Base-by-base conservation (phyloP, 306 rosid species). In the Fagus sylvatica region DNA sequence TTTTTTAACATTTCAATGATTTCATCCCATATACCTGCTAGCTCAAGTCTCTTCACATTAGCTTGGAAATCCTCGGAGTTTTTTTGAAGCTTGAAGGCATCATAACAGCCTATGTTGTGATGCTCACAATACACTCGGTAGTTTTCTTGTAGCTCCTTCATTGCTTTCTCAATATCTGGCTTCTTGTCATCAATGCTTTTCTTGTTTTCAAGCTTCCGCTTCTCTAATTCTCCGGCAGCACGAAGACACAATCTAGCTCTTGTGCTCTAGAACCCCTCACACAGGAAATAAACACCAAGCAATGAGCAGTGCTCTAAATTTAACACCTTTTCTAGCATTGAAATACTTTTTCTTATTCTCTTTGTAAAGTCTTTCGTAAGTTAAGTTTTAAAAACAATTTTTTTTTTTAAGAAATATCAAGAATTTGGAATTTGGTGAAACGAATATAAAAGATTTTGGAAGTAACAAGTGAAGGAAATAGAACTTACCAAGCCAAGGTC, bases 401-500 rank as follows among this genome's bases (percentile, higher is more conserved):
- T n/a, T n/a, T n/a, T n/a, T n/a, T n/a, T n/a, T n/a, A n/a, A n/a
- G n/a, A n/a, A n/a, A n/a, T n/a, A n/a, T n/a, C n/a, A 39, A 5
- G n/a, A 36, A 6, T 48, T 40, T 11, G 40, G 28, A 32, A 11
- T 33, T 34, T 74, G 56, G 34, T 34, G 48, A 51, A n/a, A 39
- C n/a, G n/a, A n/a, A n/a, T n/a, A n/a, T n/a, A n/a, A n/a, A n/a
- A n/a, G n/a, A n/a, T n/a, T n/a, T n/a, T n/a, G n/a, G n/a, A n/a
- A n/a, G n/a, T n/a, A n/a, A n/a, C 19, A 3, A 61, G 4, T 6
- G 3, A 5, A 19, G 9, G 39, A 40, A 5, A 1, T 12, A 15
- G 4, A 73, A 62, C 70, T 86, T 77, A 92, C 98, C 84, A 94
- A 81, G 82, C 92, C 98, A 73, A 94, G 88, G 41, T 83, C 89